Evolutionary conservation across 2,329 filamentous ascomycete genomes (phyloP), one percentile per base, ranked within the genome.

Genomic region (Ophiostoma novo-ulmi): DNA sequence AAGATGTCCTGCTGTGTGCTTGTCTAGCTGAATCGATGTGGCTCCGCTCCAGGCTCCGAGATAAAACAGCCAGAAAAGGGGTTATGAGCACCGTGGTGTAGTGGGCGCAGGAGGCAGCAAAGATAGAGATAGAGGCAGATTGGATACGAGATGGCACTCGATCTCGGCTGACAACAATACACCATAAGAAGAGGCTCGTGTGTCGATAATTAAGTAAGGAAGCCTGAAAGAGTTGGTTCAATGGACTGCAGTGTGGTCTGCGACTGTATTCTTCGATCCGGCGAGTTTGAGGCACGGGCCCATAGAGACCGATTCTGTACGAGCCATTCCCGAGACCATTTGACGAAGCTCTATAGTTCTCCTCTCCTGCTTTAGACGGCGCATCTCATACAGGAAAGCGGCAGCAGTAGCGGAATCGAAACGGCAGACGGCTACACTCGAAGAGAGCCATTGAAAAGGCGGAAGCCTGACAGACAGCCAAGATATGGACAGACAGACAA

Each of bases 11-110:
- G 58, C 26, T 61, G 44, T 20, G 17, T 52, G 22, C 17, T 14
- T 68, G 58, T 69, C 70, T 63, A 38, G 44, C 41, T 69, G 44
- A 22, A n/a, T 14, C 22, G 67, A 44, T 52, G 65, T 58, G 63
- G 35, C 41, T 69, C 70, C 68, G 68, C 64, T 71, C 70, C 64
- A 71, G 70, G 70, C 70, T 67, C 68, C 70, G 68, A 71, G 63
- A 71, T 71, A 67, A 69, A 63, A 38, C 58, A 58, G 63, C 38
- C 2, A 61, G 10, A 48, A 65, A 39, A 13, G 63, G 63, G 63
- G 26, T 48, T 17, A 10, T n/a, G 65, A 41, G 14, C 55, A 61
- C 26, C 26, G 55, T 61, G 11, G 55, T 35, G 48, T 26, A 17
- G 22, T 17, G 8, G 26, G 10, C 26, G 58, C 26, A 31, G 58